A percentile compares a stretch with the other conserved stretches of the same genome.
Conservation (phyloP, 2,329 filamentous ascomycete genomes). For the Trichophyton verrucosum region DNA sequence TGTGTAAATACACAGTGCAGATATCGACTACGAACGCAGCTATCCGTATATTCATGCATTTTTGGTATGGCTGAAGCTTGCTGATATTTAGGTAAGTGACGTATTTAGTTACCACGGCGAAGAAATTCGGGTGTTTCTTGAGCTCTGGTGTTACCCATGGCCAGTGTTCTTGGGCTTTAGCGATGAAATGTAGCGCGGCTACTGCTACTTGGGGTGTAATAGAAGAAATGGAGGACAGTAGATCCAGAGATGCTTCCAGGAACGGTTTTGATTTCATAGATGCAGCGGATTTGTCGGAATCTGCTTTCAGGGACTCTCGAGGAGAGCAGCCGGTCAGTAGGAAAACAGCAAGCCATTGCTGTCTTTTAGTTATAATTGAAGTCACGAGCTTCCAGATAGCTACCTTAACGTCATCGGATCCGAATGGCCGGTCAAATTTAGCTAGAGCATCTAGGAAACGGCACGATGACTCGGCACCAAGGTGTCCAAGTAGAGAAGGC, state of each 20-base stretch:
- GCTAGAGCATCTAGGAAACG: slow-evolving; percentile 71
- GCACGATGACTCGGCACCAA: slow-evolving; percentile 70
- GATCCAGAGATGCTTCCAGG: slow-evolving; percentile 59
- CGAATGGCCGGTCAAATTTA: slow-evolving; percentile 62
- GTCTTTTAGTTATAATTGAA: slow-evolving; percentile 71
- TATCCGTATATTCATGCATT: slow-evolving; percentile 53
- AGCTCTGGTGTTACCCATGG: slow-evolving; percentile 80
- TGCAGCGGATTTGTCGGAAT: slow-evolving; percentile 38
- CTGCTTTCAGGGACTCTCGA: slow-evolving; percentile 53
- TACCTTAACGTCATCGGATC: slow-evolving; percentile 34
- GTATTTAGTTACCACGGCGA: slow-evolving; percentile 59
- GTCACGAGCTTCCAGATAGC: slow-evolving; percentile 76
- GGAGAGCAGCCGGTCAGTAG: slow-evolving; percentile 80
- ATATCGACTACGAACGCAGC: slow-evolving; percentile 78
- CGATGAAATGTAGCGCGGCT: slow-evolving; percentile 73
- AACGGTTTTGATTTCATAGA: slow-evolving; percentile 50
- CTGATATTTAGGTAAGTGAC: slow-evolving; percentile 48
- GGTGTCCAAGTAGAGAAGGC: slow-evolving; percentile 82
- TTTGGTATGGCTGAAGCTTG: slow-evolving; percentile 33
- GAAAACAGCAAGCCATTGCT: slow-evolving; percentile 93
- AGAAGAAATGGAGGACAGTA: slow-evolving; percentile 52
- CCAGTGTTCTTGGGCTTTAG: slow-evolving; percentile 86
- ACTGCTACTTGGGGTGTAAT: slow-evolving; percentile 55
- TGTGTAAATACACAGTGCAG: slow-evolving; percentile 81
- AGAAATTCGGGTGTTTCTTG: slow-evolving; percentile 59